Conservation (phyloP, 208 protist genomes). For the Entamoeba dispar region DNA sequence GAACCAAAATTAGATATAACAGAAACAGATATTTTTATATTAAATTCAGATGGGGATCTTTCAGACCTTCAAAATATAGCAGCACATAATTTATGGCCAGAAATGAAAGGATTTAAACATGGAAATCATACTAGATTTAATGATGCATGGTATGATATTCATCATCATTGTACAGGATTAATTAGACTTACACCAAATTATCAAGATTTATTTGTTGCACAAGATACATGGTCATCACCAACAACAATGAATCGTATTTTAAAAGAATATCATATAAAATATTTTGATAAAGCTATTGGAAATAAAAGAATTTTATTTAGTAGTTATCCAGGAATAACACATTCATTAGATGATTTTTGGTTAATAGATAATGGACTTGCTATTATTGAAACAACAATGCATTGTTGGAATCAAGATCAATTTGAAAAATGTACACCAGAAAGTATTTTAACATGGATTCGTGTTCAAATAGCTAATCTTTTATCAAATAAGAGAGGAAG, state of each 20-base stretch:
- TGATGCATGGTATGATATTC: not conserved
- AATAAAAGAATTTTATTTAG: not conserved
- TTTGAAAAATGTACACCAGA: conserved; percentile 34
- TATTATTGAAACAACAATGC: conserved; percentile 29
- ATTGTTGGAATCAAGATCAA: conserved; percentile 29
- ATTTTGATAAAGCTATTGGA: not conserved
- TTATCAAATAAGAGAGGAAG: conserved; percentile 9
- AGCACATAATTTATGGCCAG: not conserved
- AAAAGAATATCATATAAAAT: not conserved
- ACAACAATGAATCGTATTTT: conserved; percentile 3
- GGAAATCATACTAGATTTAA: not conserved
- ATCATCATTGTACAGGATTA: not conserved
- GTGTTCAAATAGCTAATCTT: not conserved
- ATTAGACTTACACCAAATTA: not conserved
- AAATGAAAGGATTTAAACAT: not conserved
- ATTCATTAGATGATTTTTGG: conserved; percentile 18
- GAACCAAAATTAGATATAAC: not conserved
- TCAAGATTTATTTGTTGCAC: not conserved
- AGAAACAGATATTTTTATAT: not conserved
- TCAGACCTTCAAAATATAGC: not conserved
- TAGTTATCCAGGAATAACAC: conserved; percentile 14
- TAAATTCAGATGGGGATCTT: not conserved
- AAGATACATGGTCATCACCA: conserved; percentile 11
- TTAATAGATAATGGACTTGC: not conserved
- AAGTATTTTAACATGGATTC: conserved; percentile 11